Evolutionary conservation across 768 basidiomycete species (phyloP), one percentile per base, ranked within the genome.

Genomic region (Leccinum subgranulosum): DNA sequence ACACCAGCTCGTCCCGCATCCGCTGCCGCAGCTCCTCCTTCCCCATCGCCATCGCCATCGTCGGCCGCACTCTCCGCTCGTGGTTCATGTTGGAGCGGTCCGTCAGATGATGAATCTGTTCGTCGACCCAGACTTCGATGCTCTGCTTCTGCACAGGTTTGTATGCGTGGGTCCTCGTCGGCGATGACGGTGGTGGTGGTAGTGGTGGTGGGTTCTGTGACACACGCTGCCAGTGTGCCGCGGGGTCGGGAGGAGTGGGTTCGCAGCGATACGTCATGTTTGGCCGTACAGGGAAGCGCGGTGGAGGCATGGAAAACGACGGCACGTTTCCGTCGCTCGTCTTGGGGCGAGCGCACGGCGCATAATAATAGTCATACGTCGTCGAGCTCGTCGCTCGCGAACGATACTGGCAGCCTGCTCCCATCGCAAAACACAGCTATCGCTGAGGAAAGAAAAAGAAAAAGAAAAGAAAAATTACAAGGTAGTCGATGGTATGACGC

Each of bases 71-170:
- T 59, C 69, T 55, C 59, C 68, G 59, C 54, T 59, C 62, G 36
- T 65, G 59, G 63, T 41, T 41, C 41, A 41, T 6, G 41, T 68
- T 66, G 60, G 71, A 62, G 55, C 67, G 64, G 39, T 73, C 71
- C 10, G 64, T 59, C 41, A 75, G 64, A 58, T 80, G 64, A 58
- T 80, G 73, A 49, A 77, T 67, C 69, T 84, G 85, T 62, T 84
- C 78, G 49, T 78, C 70, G 50, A 88, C 82, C 88, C 89, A 89
- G 54, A 81, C 78, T 53, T 86, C 82, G 31, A 83, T 84, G 63
- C 78, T 82, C 65, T 75, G 76, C 60, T 74, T 77, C 59, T 76
- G 74, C 56, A 74, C 75, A 55, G 75, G 73, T 47, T 74, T 74
- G 56, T 74, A 67, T 45, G 74, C 71, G 29, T 29, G 10, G 7